Percentiles rank a stretch among this genome's conserved stretches.
These are phyloP conservation scores for Thalassia testudinum DNA, from an alignment of 116 monocot genomes.

Conservation along the genomic window DNA sequence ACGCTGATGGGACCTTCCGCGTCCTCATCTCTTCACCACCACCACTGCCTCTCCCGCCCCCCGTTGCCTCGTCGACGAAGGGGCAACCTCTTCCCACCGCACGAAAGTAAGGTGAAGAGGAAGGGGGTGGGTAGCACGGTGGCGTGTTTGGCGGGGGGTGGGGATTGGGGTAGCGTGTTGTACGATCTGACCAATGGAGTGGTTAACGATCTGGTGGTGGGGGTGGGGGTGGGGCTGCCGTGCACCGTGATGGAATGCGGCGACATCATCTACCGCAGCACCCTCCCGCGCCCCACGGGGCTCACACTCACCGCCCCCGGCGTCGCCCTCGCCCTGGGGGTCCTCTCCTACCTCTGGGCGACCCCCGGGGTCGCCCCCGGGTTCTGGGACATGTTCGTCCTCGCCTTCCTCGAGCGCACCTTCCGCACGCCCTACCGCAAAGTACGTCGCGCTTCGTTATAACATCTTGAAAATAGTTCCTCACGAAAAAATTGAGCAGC, in stretches of 20 bases:
- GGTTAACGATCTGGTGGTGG: constrained; percentile 25
- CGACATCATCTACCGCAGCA: constrained; percentile 91
- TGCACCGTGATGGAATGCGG: constrained; percentile 98
- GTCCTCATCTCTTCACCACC: no score
- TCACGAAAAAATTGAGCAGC: no score
- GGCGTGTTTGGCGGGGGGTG: neutral
- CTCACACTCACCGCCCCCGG: constrained; percentile 72
- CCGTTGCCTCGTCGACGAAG: no score
- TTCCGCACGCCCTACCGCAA: constrained; percentile 63
- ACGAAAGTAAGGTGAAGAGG: no score
- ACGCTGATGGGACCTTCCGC: no score
- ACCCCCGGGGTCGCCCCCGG: constrained; percentile 91
- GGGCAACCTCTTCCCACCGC: no score
- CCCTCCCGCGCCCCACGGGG: constrained; percentile 55
- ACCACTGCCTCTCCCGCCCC: no score
- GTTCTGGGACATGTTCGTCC: constrained; percentile 91
- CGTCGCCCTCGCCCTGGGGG: constrained; percentile 52
- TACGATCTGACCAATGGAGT: neutral
- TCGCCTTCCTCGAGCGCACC: constrained; percentile 60
- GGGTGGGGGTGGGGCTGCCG: constrained; percentile 88
- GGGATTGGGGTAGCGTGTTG: neutral
- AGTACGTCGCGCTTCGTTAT: no score
- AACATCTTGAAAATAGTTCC: no score
- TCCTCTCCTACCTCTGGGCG: constrained; percentile 85
- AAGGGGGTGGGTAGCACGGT: neutral